These are phyloP conservation scores for Corchorus capsularis DNA, from an alignment of 345 rosid genomes.

Conservation along the genomic window DNA sequence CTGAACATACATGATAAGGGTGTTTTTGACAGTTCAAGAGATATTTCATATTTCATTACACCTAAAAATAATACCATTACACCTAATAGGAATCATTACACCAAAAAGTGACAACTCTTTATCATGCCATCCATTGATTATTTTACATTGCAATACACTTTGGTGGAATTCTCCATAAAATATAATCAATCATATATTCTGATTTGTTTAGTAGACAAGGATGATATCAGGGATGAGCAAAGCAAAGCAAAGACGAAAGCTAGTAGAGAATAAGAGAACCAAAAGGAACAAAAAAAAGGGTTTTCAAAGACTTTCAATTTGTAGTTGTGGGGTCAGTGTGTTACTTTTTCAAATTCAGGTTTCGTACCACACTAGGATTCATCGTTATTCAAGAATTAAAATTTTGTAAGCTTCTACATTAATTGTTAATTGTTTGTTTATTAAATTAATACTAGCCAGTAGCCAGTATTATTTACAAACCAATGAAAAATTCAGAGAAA, in stretches of 20 bases:
- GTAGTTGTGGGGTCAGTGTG: not conserved
- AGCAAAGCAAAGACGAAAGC: not conserved
- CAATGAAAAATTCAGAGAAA: not conserved
- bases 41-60: too few species aligned
- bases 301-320: not conserved
- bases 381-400: not conserved
- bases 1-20: too few species aligned
- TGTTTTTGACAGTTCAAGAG: too few species aligned
- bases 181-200: too few species aligned
- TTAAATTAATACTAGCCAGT: too few species aligned
- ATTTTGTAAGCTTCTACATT: not conserved
- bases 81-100: too few species aligned
- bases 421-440: not conserved
- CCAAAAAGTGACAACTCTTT: too few species aligned
- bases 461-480: not conserved
- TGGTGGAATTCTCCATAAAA: too few species aligned
- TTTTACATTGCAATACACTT: too few species aligned
- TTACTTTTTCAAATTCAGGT: not conserved
- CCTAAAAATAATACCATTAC: too few species aligned
- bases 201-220: not conserved
- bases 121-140: too few species aligned
- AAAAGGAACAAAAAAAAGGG: not conserved
- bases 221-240: constrained; percentile 10
- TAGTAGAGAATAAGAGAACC: not conserved
- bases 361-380: not conserved